Evolutionary conservation across 768 basidiomycete genomes (phyloP).

Genomic region (Mycena filopes): DNA sequence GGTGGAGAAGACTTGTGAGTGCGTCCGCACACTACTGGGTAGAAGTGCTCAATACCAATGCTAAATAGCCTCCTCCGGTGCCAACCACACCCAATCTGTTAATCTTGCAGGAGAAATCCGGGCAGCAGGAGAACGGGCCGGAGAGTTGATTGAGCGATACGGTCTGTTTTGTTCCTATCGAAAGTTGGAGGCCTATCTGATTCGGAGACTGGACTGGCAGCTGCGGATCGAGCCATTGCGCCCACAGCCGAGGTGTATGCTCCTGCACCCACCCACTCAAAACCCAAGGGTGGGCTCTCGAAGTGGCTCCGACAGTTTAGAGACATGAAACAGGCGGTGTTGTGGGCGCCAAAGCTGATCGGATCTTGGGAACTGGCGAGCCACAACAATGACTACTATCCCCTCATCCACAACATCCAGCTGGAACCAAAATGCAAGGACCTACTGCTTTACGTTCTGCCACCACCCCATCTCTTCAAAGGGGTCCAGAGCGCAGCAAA

Average conservation of each 20-base stretch:
- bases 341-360: constrained; percentile 2
- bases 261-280: background rate
- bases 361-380: background rate
- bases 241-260: background rate
- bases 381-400: too few species aligned
- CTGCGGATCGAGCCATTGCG: background rate
- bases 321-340: background rate
- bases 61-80: background rate
- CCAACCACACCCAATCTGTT: background rate
- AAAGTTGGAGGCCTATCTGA: too few species aligned
- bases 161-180: background rate
- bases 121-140: background rate
- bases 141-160: constrained; percentile 19
- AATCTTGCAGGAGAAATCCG: background rate
- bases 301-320: constrained; percentile 8
- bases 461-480: too few species aligned
- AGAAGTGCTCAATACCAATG: background rate
- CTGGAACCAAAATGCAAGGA: too few species aligned
- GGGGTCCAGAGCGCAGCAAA: too few species aligned
- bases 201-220: background rate
- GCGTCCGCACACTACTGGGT: background rate
- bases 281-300: background rate
- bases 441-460: too few species aligned
- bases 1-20: background rate
- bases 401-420: too few species aligned